These are phyloP conservation scores for Triangularia setosa DNA, from an alignment of 2,329 filamentous ascomycete genomes.

Conservation along the genomic window DNA sequence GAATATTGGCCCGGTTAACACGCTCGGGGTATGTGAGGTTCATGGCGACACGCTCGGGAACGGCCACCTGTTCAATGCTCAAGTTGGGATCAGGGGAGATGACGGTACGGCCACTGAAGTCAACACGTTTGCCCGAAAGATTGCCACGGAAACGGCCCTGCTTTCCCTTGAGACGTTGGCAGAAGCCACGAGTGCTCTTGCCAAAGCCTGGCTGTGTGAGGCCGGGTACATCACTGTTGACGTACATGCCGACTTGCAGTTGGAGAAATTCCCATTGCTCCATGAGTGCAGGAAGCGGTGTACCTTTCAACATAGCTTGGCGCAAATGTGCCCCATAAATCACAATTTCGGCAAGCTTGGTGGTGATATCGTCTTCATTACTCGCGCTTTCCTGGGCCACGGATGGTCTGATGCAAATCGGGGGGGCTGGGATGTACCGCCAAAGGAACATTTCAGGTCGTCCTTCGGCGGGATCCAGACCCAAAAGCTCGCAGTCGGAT, in stretches of 20 bases:
- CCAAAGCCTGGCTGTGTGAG: constrained; percentile 84
- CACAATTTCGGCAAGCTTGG: constrained; percentile 94
- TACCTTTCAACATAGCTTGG: constrained; percentile 76
- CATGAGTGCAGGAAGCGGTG: constrained; percentile 84
- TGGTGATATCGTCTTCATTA: constrained; percentile 94
- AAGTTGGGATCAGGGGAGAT: constrained; percentile 97
- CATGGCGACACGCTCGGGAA: constrained; percentile 87
- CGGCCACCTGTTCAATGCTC: constrained; percentile 87
- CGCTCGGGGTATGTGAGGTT: constrained; percentile 94
- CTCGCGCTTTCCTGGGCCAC: constrained; percentile 90
- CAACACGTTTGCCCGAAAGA: constrained; percentile 94
- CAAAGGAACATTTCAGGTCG: constrained; percentile 96
- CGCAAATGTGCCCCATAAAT: constrained; percentile 86
- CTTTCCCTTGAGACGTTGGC: constrained; percentile 93
- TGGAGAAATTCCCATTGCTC: constrained; percentile 98
- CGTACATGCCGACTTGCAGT: constrained; percentile 93
- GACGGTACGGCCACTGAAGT: constrained; percentile 95
- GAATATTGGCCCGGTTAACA: constrained; percentile 78
- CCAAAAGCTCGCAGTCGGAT: constrained; percentile 84
- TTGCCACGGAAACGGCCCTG: constrained; percentile 97
- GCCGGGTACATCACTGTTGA: constrained; percentile 93
- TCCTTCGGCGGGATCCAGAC: constrained; percentile 80
- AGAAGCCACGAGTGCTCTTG: constrained; percentile 88
- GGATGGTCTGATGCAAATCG: constrained; percentile 89
- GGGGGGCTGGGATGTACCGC: constrained; percentile 92